Evolutionary conservation across 2,329 filamentous ascomycete genomes (phyloP).

Genomic region (Seiridium unicorne): DNA sequence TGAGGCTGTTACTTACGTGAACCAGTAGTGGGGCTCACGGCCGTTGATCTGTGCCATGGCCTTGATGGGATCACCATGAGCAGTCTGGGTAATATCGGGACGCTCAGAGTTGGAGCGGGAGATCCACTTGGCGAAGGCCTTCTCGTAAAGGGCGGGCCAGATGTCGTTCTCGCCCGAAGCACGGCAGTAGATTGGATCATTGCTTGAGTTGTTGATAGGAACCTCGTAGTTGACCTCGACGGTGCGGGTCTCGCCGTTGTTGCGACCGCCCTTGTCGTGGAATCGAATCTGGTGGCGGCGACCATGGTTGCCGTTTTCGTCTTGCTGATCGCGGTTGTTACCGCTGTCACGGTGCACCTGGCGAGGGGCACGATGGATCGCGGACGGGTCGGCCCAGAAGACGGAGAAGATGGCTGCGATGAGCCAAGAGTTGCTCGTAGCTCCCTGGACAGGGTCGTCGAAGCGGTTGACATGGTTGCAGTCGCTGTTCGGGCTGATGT

Average conservation of each 20-base stretch:
- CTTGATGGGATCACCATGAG: slow-evolving; percentile 41
- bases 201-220: slow-evolving; percentile 42
- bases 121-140: slow-evolving; percentile 46
- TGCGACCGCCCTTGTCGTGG: slow-evolving; percentile 42
- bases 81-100: slow-evolving; percentile 39
- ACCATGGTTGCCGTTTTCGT: slow-evolving; percentile 6
- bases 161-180: slow-evolving; percentile 38
- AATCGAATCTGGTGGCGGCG: slow-evolving; percentile 31
- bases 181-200: slow-evolving; percentile 39
- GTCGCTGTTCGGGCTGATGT: slow-evolving; percentile 2
- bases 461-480: slow-evolving; percentile 28
- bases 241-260: slow-evolving; percentile 34
- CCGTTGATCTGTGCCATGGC: slow-evolving; percentile 43
- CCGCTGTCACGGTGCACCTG: slow-evolving; percentile 13
- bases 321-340: slow-evolving; percentile 14
- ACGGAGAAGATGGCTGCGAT: slow-evolving; percentile 43
- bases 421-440: slow-evolving; percentile 39
- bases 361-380: slow-evolving; percentile 36
- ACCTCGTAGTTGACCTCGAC: slow-evolving; percentile 42
- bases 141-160: slow-evolving; percentile 46
- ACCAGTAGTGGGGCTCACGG: slow-evolving; percentile 34
- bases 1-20: slow-evolving; percentile 11
- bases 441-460: slow-evolving; percentile 42
- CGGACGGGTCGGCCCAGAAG: slow-evolving; percentile 40
- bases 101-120: slow-evolving; percentile 26